A percentile compares a stretch with the other conserved stretches of the same genome.
Conservation (phyloP, 768 basidiomycete genomes). For the Russula sp. region DNA sequence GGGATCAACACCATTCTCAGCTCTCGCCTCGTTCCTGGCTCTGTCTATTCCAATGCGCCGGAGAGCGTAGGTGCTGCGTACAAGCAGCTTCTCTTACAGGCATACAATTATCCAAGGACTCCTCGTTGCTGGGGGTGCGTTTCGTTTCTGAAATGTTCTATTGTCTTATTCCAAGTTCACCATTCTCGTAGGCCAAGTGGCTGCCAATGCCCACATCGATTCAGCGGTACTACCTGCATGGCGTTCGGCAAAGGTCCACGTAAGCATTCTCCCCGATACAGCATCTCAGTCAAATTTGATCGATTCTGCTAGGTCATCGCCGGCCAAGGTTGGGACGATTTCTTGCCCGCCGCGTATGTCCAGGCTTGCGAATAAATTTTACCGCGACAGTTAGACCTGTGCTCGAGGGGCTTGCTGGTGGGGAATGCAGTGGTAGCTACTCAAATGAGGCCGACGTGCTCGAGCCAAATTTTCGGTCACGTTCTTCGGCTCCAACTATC, state of each 20-base stretch:
- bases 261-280: constrained; percentile 26
- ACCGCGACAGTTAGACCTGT: constrained; percentile 34
- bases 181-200: constrained; percentile 35
- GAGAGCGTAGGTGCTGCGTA: constrained; percentile 20
- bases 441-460: constrained; percentile 39
- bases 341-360: constrained; percentile 25
- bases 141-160: no score
- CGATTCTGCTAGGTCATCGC: constrained; percentile 9
- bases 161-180: background rate
- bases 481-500: constrained; percentile 40
- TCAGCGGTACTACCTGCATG: constrained; percentile 40
- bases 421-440: constrained; percentile 36
- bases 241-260: constrained; percentile 42
- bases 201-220: constrained; percentile 37
- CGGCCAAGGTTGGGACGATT: constrained; percentile 1
- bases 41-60: constrained; percentile 7
- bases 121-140: constrained; percentile 23
- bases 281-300: background rate
- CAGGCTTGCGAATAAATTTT: constrained; percentile 32
- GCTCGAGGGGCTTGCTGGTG: constrained; percentile 35
- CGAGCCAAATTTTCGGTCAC: constrained; percentile 37
- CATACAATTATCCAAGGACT: background rate
- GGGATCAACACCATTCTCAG: constrained; percentile 18
- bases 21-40: constrained; percentile 25
- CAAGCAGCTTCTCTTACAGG: constrained; percentile 19